A percentile compares a stretch with the other conserved stretches of the same genome.
These are phyloP conservation scores for Sphagnum contortum DNA, from an alignment of 225 moss, liverwort and hornwort genomes.

Conservation along the genomic window DNA sequence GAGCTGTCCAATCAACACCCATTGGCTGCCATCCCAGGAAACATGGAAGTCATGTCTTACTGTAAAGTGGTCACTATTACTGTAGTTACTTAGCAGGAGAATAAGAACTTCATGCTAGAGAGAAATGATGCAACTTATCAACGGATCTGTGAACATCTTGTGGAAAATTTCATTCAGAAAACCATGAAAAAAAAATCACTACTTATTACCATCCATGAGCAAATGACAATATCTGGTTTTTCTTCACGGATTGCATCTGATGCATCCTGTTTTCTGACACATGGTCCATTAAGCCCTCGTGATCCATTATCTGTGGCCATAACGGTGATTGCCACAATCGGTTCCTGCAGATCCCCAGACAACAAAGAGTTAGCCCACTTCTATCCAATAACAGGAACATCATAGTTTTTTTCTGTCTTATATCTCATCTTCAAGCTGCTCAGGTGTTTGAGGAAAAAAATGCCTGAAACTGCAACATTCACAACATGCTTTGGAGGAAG, in stretches of 20 bases:
- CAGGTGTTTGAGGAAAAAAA: too few species aligned
- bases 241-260: conserved; percentile 38
- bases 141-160: background rate
- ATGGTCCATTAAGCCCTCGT: conserved; percentile 61
- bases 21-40: conserved; percentile 39
- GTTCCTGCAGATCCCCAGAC: conserved; percentile 26
- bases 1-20: conserved; percentile 78
- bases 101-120: too few species aligned
- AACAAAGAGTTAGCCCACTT: too few species aligned
- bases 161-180: conserved; percentile 1
- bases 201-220: conserved; percentile 78
- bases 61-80: background rate
- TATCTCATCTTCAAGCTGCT: too few species aligned
- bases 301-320: conserved; percentile 65
- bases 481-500: too few species aligned
- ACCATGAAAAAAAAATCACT: background rate
- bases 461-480: too few species aligned
- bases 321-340: conserved; percentile 40
- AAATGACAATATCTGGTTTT: conserved; percentile 53
- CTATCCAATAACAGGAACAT: too few species aligned
- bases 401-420: too few species aligned
- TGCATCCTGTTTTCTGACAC: conserved; percentile 54
- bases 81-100: background rate
- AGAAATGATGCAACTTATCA: too few species aligned
- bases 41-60: conserved; percentile 5